phyloP scores from a whole-genome alignment of 192 early-diverging fungal species.

The Dimargaris cristalligena region DNA sequence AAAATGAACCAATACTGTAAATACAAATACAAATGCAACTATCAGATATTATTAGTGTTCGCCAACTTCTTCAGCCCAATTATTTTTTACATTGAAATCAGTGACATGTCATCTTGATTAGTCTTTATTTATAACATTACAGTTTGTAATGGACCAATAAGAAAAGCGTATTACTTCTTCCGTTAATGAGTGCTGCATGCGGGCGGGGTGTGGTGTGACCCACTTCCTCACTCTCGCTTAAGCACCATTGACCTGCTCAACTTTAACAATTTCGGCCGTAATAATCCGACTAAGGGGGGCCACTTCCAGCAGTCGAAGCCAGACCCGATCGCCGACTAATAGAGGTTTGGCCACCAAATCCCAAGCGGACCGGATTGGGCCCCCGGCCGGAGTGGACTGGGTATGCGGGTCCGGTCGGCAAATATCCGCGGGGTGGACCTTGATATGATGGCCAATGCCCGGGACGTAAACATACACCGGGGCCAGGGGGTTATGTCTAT shows the following conservation, averaged over 20 bases:
- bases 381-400: too few species aligned
- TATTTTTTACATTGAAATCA: too few species aligned
- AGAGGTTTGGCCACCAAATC: slow-evolving; percentile 2
- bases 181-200: too few species aligned
- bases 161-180: too few species aligned
- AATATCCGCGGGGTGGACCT: background rate
- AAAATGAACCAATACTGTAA: too few species aligned
- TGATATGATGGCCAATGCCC: background rate
- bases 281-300: background rate
- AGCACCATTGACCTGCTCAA: background rate
- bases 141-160: too few species aligned
- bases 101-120: too few species aligned
- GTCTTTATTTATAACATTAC: too few species aligned
- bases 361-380: background rate
- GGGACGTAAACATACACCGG: background rate
- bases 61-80: too few species aligned
- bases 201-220: too few species aligned
- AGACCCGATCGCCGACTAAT: slow-evolving; percentile 2
- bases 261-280: slow-evolving; percentile 2
- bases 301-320: background rate
- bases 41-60: too few species aligned
- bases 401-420: background rate
- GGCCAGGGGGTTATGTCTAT: background rate
- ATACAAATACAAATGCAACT: too few species aligned
- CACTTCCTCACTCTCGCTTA: background rate